Evolutionary conservation across 169 alveolate species (phyloP).

Genomic region (Perkinsus olseni): DNA sequence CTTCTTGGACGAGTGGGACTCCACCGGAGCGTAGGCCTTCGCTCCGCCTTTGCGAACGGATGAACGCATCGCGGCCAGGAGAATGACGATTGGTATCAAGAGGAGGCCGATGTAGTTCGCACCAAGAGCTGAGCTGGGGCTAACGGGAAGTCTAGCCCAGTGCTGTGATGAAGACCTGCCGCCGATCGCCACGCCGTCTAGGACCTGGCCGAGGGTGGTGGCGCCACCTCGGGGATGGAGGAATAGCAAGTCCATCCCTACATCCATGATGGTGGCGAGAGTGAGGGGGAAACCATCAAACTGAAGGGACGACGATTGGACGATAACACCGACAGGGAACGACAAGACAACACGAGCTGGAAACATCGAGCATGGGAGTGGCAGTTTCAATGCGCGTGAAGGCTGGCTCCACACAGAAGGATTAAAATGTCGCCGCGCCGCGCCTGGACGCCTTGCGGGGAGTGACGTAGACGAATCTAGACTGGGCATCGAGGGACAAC

Average conservation of each 20-base stretch:
- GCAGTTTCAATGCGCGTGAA: background rate
- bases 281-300: background rate
- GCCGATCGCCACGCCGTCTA: too few relatives aligned
- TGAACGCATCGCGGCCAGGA: background rate
- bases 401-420: background rate
- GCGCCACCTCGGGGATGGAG: background rate
- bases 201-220: too few relatives aligned
- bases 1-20: background rate
- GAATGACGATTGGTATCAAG: background rate
- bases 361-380: background rate
- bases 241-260: background rate
- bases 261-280: background rate
- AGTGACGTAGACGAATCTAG: background rate
- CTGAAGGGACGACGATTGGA: background rate
- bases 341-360: background rate
- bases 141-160: background rate
- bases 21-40: background rate
- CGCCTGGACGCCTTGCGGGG: background rate
- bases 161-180: too few relatives aligned
- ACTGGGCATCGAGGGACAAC: background rate
- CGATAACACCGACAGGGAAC: too few relatives aligned
- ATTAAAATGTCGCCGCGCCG: background rate
- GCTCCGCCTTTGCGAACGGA: background rate
- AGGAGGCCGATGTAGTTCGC: background rate
- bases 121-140: background rate